These are phyloP conservation scores for Neofusicoccum laricinum DNA, from an alignment of 2,329 filamentous ascomycete species.

Conservation along the genomic window DNA sequence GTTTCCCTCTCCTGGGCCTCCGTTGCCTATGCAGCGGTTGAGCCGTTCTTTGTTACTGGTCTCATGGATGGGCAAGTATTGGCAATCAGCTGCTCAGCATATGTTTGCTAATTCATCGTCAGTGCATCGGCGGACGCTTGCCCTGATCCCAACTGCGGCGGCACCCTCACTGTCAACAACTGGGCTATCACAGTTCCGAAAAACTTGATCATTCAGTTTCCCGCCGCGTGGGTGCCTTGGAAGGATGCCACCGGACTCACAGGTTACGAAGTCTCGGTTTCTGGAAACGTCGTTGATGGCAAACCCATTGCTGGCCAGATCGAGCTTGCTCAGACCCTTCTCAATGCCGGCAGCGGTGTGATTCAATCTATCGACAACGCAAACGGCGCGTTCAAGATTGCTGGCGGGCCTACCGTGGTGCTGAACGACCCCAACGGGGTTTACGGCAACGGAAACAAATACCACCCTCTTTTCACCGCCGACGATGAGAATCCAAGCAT, in stretches of 20 bases:
- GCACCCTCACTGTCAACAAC: constrained; percentile 45
- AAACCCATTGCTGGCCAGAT: constrained; percentile 40
- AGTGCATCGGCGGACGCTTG: constrained; percentile 17
- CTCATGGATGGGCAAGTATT: constrained; percentile 27
- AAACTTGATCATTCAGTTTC: constrained; percentile 51
- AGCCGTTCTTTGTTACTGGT: constrained; percentile 28
- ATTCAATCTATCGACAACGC: constrained; percentile 32
- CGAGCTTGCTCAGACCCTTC: constrained; percentile 34
- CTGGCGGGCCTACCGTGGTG: constrained; percentile 35
- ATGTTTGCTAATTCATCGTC: background rate
- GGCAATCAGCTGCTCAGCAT: background rate
- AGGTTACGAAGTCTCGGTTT: constrained; percentile 25
- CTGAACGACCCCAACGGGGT: constrained; percentile 48
- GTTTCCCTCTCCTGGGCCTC: background rate
- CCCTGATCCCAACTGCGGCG: constrained; percentile 44
- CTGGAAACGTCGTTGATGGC: constrained; percentile 39
- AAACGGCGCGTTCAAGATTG: constrained; percentile 34
- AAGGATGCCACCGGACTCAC: constrained; percentile 22
- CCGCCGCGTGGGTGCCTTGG: constrained; percentile 46
- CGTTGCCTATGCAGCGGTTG: background rate
- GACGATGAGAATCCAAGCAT: constrained; percentile 51
- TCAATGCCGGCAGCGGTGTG: constrained; percentile 36
- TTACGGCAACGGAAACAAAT: constrained; percentile 40
- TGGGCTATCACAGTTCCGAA: constrained; percentile 47
- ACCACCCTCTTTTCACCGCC: constrained; percentile 44